Conservation (phyloP, 768 basidiomycete genomes). For the Tricholoma terreum region DNA sequence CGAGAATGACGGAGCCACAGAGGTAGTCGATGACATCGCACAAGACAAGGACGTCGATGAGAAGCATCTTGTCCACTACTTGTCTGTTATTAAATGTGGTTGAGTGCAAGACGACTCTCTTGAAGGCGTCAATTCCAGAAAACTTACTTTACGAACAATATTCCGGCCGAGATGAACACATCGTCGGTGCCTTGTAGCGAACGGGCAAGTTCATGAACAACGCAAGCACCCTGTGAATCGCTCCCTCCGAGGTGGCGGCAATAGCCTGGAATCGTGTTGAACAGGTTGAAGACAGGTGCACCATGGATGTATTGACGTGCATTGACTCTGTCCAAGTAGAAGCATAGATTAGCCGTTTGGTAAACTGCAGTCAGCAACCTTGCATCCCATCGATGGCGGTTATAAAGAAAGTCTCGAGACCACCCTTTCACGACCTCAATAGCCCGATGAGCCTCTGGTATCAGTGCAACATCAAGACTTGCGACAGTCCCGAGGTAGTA, state of each 20-base stretch:
- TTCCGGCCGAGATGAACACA: constrained; percentile 31
- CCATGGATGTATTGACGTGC: not conserved
- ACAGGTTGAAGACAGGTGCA: not conserved
- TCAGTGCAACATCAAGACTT: constrained; percentile 29
- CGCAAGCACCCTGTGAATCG: constrained; percentile 4
- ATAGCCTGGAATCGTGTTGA: not conserved
- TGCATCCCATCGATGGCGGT: not conserved
- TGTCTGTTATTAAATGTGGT: constrained; percentile 33
- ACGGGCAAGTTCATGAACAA: constrained; percentile 20
- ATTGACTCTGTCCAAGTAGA: not conserved
- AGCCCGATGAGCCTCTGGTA: constrained; percentile 38
- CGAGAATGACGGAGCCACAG: constrained; percentile 38
- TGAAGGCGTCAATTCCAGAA: not conserved
- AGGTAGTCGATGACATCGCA: constrained; percentile 52
- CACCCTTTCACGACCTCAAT: constrained; percentile 42
- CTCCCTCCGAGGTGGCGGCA: not conserved
- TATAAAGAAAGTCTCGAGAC: constrained; percentile 40
- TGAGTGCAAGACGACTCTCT: not conserved
- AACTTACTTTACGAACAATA: constrained; percentile 40
- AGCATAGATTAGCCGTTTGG: constrained; percentile 24
- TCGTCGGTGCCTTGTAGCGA: constrained; percentile 25
- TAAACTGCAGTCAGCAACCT: constrained; percentile 19
- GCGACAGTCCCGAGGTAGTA: constrained; percentile 43
- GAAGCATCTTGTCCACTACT: constrained; percentile 34
- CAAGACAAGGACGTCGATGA: constrained; percentile 44